A percentile compares a stretch with the other conserved stretches of the same genome.
Conservation (phyloP, 1,139 yeast species). For the Saccharomyces uvarum region DNA sequence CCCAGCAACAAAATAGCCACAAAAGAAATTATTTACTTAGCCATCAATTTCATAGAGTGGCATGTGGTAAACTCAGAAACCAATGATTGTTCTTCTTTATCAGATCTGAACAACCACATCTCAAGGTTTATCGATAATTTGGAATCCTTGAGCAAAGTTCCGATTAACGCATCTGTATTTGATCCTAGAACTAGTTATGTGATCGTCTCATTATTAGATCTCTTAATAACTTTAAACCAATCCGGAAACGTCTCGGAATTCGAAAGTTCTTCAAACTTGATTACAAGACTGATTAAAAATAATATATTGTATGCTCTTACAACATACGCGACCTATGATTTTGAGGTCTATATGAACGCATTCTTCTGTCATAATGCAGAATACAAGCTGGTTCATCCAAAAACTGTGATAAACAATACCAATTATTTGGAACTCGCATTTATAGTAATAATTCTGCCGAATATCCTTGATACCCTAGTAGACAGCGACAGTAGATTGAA, state of each 20-base stretch:
- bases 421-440: slow-evolving; percentile 12
- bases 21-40: background rate
- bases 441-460: slow-evolving; percentile 8
- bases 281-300: slow-evolving; percentile 20
- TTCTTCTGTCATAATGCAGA: slow-evolving; percentile 13
- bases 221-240: slow-evolving; percentile 27
- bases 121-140: slow-evolving; percentile 18
- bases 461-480: slow-evolving; percentile 7
- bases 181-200: slow-evolving; percentile 18
- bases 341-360: slow-evolving; percentile 20
- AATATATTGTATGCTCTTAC: slow-evolving; percentile 18
- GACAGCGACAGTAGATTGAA: slow-evolving; percentile 7
- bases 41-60: background rate
- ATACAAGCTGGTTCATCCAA: slow-evolving; percentile 3
- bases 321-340: slow-evolving; percentile 14
- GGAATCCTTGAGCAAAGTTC: slow-evolving; percentile 12
- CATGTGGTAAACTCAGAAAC: background rate
- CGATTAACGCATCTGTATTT: slow-evolving; percentile 13
- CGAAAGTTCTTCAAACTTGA: slow-evolving; percentile 17
- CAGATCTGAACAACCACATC: slow-evolving; percentile 16
- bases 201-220: slow-evolving; percentile 20
- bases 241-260: slow-evolving; percentile 29
- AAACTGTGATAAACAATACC: slow-evolving; percentile 3
- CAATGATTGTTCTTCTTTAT: background rate
- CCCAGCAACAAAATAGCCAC: background rate